These are phyloP conservation scores for Alternaria conjuncta DNA, from an alignment of 2,329 filamentous ascomycete genomes.

Conservation along the genomic window DNA sequence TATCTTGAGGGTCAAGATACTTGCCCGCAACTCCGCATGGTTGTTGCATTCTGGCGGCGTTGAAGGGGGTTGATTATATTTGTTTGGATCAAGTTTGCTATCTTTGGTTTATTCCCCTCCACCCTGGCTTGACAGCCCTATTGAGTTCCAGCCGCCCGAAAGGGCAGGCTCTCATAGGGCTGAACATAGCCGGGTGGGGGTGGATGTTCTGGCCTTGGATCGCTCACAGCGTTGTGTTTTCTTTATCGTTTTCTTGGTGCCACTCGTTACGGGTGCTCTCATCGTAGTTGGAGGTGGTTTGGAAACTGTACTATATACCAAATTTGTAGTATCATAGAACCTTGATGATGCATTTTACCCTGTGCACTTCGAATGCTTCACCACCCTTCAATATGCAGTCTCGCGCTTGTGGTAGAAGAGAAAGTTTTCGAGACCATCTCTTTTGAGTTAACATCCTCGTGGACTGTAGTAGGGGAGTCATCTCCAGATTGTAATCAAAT, in stretches of 20 bases:
- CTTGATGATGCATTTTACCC: not conserved
- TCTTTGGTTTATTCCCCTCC: not conserved
- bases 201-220: not conserved
- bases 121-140: not conserved
- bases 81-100: not conserved
- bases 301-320: not conserved
- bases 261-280: not conserved
- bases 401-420: not conserved
- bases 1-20: not conserved
- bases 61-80: not conserved
- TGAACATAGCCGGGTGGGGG: not conserved
- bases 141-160: not conserved
- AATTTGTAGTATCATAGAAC: not conserved
- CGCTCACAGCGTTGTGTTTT: not conserved
- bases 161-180: not conserved
- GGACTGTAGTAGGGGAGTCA: not conserved
- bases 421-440: not conserved
- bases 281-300: not conserved
- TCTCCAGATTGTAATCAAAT: not conserved
- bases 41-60: not conserved
- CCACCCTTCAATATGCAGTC: not conserved
- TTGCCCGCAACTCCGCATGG: not conserved
- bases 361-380: not conserved
- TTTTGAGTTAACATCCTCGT: not conserved
- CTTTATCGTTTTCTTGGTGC: not conserved